A percentile compares a stretch with the other conserved stretches of the same genome.
Conservation (phyloP, 1,139 yeast species). For the Protomyces lactucae-debilis region DNA sequence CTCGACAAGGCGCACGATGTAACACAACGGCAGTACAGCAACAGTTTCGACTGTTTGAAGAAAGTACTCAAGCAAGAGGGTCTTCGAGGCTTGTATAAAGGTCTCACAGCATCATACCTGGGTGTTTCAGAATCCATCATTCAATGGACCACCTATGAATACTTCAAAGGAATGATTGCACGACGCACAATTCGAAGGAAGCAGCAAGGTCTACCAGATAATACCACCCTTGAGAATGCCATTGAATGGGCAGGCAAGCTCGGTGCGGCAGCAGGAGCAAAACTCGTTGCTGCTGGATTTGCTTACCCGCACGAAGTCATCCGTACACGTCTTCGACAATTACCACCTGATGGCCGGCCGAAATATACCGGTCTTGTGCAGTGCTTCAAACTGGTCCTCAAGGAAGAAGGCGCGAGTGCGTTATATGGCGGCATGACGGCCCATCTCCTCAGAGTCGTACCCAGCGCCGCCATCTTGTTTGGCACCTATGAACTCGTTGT, state of each 20-base stretch:
- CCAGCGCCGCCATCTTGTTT: constrained; percentile 96
- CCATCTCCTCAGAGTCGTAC: constrained; percentile 92
- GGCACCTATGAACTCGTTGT: constrained; percentile 94
- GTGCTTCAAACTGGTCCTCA: constrained; percentile 72
- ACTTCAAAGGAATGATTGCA: constrained; percentile 71
- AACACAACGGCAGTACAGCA: constrained; percentile 55
- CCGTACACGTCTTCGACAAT: constrained; percentile 91
- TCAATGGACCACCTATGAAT: constrained; percentile 97
- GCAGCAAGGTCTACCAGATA: constrained; percentile 14
- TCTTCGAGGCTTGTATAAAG: constrained; percentile 69
- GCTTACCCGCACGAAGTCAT: constrained; percentile 98
- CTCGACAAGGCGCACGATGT: constrained; percentile 55
- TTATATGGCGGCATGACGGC: constrained; percentile 98
- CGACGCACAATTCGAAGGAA: constrained; percentile 44
- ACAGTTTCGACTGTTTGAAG: constrained; percentile 77
- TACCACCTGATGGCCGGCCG: constrained; percentile 78
- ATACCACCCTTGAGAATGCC: constrained; percentile 59
- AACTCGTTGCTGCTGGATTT: constrained; percentile 81
- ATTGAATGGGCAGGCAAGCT: constrained; percentile 93
- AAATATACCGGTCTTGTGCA: constrained; percentile 88
- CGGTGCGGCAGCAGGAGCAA: constrained; percentile 97
- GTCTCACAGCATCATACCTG: constrained; percentile 86
- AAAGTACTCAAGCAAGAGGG: constrained; percentile 76
- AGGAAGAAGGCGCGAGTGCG: constrained; percentile 86
- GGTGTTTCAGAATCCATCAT: constrained; percentile 92